phyloP scores from a whole-genome alignment of 176 grass and related monocot species.

The Pharus latifolius region DNA sequence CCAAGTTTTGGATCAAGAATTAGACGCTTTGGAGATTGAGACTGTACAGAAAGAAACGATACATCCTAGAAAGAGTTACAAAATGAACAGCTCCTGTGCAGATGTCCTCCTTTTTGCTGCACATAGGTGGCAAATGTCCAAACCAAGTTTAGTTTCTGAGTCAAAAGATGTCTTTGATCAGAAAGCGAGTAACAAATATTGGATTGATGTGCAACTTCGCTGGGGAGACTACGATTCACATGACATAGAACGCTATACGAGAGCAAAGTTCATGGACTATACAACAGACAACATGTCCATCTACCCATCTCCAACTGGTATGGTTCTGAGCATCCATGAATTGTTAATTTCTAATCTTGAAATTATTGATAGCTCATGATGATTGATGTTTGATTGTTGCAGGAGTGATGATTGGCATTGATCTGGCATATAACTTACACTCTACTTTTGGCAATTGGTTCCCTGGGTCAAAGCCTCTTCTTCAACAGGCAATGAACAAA shows the following conservation, averaged over 20 bases:
- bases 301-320: slow-evolving; percentile 97
- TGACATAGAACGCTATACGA: slow-evolving; percentile 95
- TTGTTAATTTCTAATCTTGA: not conserved
- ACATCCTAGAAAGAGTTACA: slow-evolving; percentile 99
- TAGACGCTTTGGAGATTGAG: slow-evolving; percentile 95
- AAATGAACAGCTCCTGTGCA: slow-evolving; percentile 99
- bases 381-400: slow-evolving; percentile 23
- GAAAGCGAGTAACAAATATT: slow-evolving; percentile 99
- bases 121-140: slow-evolving; percentile 98
- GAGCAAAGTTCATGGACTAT: slow-evolving; percentile 99
- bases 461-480: slow-evolving; percentile 88
- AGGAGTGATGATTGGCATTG: slow-evolving; percentile 98
- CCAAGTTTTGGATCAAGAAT: slow-evolving; percentile 96
- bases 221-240: slow-evolving; percentile 99
- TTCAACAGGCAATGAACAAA: slow-evolving; percentile 99
- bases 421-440: slow-evolving; percentile 93
- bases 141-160: slow-evolving; percentile 92
- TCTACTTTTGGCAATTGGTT: slow-evolving; percentile 98
- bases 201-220: slow-evolving; percentile 92
- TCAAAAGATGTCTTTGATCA: slow-evolving; percentile 97
- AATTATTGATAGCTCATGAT: not conserved
- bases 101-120: slow-evolving; percentile 96
- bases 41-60: slow-evolving; percentile 99
- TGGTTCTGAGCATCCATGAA: slow-evolving; percentile 6
- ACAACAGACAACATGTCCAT: slow-evolving; percentile 99